phyloP scores from a whole-genome alignment of 495 filamentous ascomycete species.

The Immersiella caudata region DNA sequence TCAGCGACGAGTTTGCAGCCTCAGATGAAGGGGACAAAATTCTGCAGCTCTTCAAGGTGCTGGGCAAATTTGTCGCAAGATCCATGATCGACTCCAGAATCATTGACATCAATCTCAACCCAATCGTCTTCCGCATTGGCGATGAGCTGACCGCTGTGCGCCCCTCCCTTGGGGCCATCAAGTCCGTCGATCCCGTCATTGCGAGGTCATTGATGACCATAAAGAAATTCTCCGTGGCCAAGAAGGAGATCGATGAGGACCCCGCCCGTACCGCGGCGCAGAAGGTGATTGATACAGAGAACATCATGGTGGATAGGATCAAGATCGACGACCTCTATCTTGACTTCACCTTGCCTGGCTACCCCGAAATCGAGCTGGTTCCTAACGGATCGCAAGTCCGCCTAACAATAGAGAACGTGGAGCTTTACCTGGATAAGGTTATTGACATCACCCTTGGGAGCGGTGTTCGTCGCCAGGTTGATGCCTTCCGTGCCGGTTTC shows the following conservation, averaged over 20 bases:
- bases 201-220: constrained; percentile 84
- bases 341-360: constrained; percentile 94
- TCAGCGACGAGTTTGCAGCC: constrained; percentile 76
- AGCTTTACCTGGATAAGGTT: constrained; percentile 82
- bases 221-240: constrained; percentile 82
- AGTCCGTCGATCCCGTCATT: constrained; percentile 82
- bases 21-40: constrained; percentile 79
- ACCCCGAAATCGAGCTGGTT: constrained; percentile 84
- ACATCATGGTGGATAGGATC: constrained; percentile 71
- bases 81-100: constrained; percentile 99
- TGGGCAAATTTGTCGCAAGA: constrained; percentile 96
- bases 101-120: constrained; percentile 97
- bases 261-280: constrained; percentile 62
- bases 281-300: constrained; percentile 67
- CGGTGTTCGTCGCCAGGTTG: constrained; percentile 86
- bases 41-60: constrained; percentile 84
- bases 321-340: constrained; percentile 84
- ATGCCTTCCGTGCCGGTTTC: constrained; percentile 90
- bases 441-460: constrained; percentile 87
- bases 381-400: constrained; percentile 69
- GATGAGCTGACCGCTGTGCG: constrained; percentile 71
- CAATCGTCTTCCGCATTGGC: constrained; percentile 94
- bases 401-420: constrained; percentile 89
- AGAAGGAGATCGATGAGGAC: constrained; percentile 77
- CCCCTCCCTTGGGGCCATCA: constrained; percentile 89